These are phyloP conservation scores for Chrysochromulina parva DNA, from an alignment of 78 protist species.

Conservation along the genomic window DNA sequence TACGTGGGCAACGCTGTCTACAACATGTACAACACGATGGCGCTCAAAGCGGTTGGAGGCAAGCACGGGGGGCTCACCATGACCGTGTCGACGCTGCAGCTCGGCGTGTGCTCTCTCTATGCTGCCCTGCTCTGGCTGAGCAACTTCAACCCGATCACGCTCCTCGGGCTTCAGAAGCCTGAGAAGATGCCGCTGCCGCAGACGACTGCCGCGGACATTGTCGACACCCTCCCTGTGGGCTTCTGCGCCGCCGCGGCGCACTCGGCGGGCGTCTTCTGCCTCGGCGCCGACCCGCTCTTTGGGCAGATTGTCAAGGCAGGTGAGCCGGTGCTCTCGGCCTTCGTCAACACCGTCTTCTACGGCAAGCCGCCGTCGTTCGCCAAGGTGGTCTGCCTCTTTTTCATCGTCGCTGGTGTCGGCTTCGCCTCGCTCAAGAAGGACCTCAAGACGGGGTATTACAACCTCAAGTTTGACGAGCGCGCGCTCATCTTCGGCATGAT, in stretches of 20 bases:
- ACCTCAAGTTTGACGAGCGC: not conserved
- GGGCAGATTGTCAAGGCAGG: slow-evolving; percentile 20
- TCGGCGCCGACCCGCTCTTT: not conserved
- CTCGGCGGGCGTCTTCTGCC: not conserved
- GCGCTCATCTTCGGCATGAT: not conserved
- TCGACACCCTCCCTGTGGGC: not conserved
- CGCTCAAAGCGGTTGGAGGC: not conserved
- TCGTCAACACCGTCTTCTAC: not conserved
- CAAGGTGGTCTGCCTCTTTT: not conserved
- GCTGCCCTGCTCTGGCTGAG: not conserved
- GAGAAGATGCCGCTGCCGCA: not conserved
- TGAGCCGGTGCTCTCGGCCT: not conserved
- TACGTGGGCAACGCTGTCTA: not conserved
- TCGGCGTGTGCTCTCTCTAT: not conserved
- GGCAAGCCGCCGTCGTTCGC: not conserved
- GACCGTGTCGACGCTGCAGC: not conserved
- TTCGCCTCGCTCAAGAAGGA: not conserved
- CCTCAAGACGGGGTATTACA: not conserved
- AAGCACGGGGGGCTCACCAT: not conserved
- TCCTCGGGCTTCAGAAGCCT: not conserved
- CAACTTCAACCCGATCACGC: not conserved
- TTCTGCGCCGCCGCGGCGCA: not conserved
- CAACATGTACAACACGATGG: not conserved
- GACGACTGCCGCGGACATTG: not conserved
- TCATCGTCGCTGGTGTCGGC: slow-evolving; percentile 10